Evolutionary conservation across 306 rosid species (phyloP).

Genomic region (Vigna hirtella): DNA sequence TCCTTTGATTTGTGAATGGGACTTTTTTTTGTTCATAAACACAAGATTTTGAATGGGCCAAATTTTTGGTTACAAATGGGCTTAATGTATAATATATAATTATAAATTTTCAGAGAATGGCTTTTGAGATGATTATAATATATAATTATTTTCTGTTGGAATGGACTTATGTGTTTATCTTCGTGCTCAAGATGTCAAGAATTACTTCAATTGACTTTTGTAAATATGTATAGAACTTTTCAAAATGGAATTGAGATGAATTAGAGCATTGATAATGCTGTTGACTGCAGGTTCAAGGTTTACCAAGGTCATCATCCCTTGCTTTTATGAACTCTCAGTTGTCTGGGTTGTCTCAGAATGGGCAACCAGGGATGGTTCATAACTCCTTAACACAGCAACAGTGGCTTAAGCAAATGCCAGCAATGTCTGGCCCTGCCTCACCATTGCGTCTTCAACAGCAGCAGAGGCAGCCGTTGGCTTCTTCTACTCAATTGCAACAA

Average conservation of each 20-base stretch:
- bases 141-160: too few relatives aligned
- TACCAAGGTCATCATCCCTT: constrained; percentile 78
- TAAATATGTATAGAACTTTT: constrained; percentile 2
- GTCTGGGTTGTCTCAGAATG: constrained; percentile 86
- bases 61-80: background rate
- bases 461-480: constrained; percentile 82
- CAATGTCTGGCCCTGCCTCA: constrained; percentile 75
- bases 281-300: constrained; percentile 72
- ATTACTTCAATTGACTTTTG: background rate
- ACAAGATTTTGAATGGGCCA: background rate
- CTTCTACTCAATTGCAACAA: constrained; percentile 76
- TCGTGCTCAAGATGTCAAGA: background rate
- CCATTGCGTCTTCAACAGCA: constrained; percentile 74
- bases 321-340: constrained; percentile 85
- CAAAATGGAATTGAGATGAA: constrained; percentile 7
- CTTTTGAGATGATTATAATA: background rate
- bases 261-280: constrained; percentile 36
- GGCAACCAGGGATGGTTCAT: constrained; percentile 76
- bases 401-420: constrained; percentile 88
- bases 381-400: constrained; percentile 80
- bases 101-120: background rate
- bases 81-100: background rate
- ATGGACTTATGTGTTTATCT: too few relatives aligned
- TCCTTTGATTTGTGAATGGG: background rate
- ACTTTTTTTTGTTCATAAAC: background rate